Percentiles rank a stretch among this genome's conserved stretches.
Conservation (phyloP, 176 grass and related monocot genomes). For the Otatea glauca region DNA sequence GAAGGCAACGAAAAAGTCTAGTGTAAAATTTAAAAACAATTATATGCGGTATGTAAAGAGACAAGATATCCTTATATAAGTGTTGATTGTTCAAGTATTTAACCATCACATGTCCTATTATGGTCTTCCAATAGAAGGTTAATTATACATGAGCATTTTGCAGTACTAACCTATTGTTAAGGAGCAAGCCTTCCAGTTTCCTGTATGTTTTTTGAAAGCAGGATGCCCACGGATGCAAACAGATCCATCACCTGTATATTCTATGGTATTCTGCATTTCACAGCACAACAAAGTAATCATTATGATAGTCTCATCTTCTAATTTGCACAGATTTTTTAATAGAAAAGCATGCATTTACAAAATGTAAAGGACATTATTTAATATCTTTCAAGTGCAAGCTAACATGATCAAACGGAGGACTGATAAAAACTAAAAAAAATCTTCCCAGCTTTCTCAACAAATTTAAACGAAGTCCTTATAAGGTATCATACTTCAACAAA, state of each 20-base stretch:
- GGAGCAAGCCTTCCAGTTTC: conserved; percentile 64
- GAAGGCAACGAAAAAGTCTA: neutral
- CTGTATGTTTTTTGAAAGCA: conserved; percentile 54
- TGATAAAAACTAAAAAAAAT: neutral
- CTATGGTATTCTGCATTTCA: conserved; percentile 35
- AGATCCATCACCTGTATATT: conserved; percentile 69
- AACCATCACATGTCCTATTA: conserved; percentile 17
- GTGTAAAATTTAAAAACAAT: neutral
- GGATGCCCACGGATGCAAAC: conserved; percentile 50
- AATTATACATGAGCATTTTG: neutral
- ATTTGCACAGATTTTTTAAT: neutral
- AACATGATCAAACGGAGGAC: neutral
- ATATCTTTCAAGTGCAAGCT: neutral
- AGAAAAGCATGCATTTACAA: neutral
- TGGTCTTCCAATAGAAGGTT: neutral
- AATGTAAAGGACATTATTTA: neutral
- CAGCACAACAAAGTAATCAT: neutral
- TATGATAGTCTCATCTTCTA: conserved; percentile 11
- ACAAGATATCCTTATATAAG: neutral
- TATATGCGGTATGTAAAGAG: neutral
- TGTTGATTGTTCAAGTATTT: conserved; percentile 12
- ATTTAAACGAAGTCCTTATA: neutral
- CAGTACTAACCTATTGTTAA: conserved; percentile 49
- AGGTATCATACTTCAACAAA: neutral
- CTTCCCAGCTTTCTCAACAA: neutral